Conservation (phyloP, 768 basidiomycete species). For the Austroboletus festivus region DNA sequence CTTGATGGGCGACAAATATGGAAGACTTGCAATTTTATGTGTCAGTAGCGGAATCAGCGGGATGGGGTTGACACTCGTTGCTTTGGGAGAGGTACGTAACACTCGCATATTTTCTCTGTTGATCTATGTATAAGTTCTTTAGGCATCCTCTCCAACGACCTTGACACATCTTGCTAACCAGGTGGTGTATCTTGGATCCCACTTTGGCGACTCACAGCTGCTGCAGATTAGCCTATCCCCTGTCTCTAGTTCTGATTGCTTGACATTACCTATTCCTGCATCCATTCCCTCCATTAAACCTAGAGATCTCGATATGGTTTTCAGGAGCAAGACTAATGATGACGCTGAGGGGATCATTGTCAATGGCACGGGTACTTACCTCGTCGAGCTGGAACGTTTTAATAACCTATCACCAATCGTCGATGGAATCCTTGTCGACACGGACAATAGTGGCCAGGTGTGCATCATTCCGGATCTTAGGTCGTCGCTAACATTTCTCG, state of each 20-base stretch:
- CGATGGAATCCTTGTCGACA: slow-evolving; percentile 76
- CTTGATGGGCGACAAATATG: slow-evolving; percentile 68
- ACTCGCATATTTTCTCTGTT: slow-evolving; percentile 2
- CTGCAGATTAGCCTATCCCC: slow-evolving; percentile 53
- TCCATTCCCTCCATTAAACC: slow-evolving; percentile 44
- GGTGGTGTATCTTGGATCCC: slow-evolving; percentile 75
- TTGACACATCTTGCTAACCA: slow-evolving; percentile 72
- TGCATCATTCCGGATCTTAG: slow-evolving; percentile 9
- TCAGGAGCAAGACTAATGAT: slow-evolving; percentile 32
- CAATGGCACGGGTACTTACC: slow-evolving; percentile 49
- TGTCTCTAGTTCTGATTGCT: slow-evolving; percentile 35
- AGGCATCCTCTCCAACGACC: slow-evolving; percentile 71
- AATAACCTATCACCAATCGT: slow-evolving; percentile 81
- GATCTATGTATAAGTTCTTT: slow-evolving; percentile 1
- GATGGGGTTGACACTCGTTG: slow-evolving; percentile 50
- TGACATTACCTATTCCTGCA: slow-evolving; percentile 51
- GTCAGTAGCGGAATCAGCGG: slow-evolving; percentile 43
- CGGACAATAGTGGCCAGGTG: slow-evolving; percentile 69
- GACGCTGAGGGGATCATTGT: slow-evolving; percentile 46
- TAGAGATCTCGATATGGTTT: slow-evolving; percentile 36
- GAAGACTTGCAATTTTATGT: slow-evolving; percentile 65
- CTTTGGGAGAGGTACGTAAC: slow-evolving; percentile 65
- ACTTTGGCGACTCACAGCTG: slow-evolving; percentile 77
- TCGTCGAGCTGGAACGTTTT: slow-evolving; percentile 61
- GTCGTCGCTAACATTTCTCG: not conserved